Percentiles rank a stretch among this genome's conserved stretches.
Conservation (phyloP, 495 filamentous ascomycete genomes). For the Penicillium waksmanii region DNA sequence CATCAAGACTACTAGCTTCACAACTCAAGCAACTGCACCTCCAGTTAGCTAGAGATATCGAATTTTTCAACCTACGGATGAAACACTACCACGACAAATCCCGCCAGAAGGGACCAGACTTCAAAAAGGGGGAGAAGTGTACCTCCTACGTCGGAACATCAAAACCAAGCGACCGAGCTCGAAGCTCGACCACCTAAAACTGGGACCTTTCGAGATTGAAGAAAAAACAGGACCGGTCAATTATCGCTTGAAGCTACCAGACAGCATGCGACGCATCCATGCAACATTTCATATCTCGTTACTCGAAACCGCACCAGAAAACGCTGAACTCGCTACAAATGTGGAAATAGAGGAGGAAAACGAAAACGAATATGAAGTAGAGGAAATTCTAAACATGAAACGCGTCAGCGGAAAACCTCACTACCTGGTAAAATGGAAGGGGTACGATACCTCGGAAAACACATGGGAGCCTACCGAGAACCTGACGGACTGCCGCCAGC, state of each 20-base stretch:
- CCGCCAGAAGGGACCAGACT: neutral
- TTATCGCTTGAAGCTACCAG: conserved; percentile 15
- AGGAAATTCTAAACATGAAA: conserved; percentile 1
- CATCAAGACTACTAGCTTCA: neutral
- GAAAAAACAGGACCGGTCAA: conserved; percentile 15
- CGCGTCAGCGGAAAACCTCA: conserved; percentile 3
- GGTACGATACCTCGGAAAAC: conserved; percentile 16
- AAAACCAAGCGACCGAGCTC: conserved; percentile 11
- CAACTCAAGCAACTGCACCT: neutral
- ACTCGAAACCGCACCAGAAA: conserved; percentile 5
- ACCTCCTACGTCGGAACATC: conserved; percentile 10
- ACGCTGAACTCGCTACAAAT: conserved; percentile 13
- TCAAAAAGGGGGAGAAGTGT: conserved; percentile 9
- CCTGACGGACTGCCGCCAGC: conserved; percentile 6
- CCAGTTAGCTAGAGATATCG: neutral
- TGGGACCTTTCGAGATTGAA: conserved; percentile 14
- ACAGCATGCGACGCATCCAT: conserved; percentile 10
- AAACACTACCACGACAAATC: neutral
- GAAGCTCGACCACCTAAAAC: conserved; percentile 13
- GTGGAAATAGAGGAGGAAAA: conserved; percentile 13
- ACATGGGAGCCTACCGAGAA: conserved; percentile 16
- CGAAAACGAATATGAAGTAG: conserved; percentile 12
- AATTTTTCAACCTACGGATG: neutral
- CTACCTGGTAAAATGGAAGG: conserved; percentile 13
- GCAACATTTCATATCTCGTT: conserved; percentile 9